Base-by-base conservation (phyloP, 108 stramenopile genomes). In the Seminavis robusta region DNA sequence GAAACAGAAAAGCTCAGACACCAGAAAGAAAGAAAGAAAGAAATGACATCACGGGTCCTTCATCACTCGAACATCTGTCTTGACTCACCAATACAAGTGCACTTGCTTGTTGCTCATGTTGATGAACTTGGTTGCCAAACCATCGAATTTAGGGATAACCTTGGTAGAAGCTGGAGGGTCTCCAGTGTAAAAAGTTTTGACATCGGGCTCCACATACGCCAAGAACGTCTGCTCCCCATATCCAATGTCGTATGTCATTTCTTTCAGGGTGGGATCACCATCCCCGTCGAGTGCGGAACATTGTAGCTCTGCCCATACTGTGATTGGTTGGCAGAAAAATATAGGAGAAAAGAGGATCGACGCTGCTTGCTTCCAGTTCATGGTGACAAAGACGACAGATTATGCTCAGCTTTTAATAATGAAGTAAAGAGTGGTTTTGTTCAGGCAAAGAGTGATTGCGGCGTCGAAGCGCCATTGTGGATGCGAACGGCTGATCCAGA, bases 171-270 rank as follows among this genome's bases (percentile, higher is more conserved):
- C 26, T 13, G 74, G 69, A 8, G 63, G 41, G 24, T 47, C 36
- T n/a, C 50, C 55, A 20, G 54, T 43, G 38, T 92, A 92, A 65
- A 82, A 92, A 23, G 61, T 52, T 10, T 76, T 52, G 4, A 92
- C 69, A 51, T 88, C 84, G 1, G 90, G 90, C 47, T 78, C 69
- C 27, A 91, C 83, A 66, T 91, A 91, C 59, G 49, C 71, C 59
- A 17, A 56, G 46, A 33, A 67, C 65, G 52, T 62, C 61, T 67
- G 66, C 54, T 32, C 76, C 3, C 82, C 82, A 32, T 73, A 61
- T 19, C 82, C 82, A 15, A 83, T 51, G 48, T 79, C 72, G 43
- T 67, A 83, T 1, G 51, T 77, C 49, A 83, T 64, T 37, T 70
- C 64, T 36, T 67, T 44, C 39, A 83, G 39, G 1, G 52, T 63